Evolutionary conservation across 2,329 filamentous ascomycete species (phyloP).

Genomic region (Alternaria dauci): DNA sequence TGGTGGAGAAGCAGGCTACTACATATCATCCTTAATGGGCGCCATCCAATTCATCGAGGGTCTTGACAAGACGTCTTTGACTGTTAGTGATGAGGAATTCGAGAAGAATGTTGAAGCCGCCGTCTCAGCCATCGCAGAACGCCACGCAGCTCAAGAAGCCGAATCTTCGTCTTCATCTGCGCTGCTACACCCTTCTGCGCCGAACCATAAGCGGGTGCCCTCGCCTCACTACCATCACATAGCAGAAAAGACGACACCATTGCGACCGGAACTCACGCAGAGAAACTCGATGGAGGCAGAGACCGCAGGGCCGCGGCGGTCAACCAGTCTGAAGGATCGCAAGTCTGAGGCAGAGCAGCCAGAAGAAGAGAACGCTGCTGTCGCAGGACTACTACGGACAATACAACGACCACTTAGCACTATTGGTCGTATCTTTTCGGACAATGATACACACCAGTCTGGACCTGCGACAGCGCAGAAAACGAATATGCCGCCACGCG

Average conservation of each 20-base stretch:
- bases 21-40: constrained; percentile 94
- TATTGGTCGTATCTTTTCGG: constrained; percentile 94
- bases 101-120: constrained; percentile 95
- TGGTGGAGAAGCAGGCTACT: constrained; percentile 96
- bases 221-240: constrained; percentile 56
- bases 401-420: constrained; percentile 91
- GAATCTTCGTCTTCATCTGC: constrained; percentile 25
- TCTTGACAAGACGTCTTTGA: constrained; percentile 90
- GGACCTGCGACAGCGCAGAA: constrained; percentile 58
- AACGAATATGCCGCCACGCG: constrained; percentile 56
- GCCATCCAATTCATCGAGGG: constrained; percentile 97
- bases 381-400: constrained; percentile 83
- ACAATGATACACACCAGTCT: constrained; percentile 57
- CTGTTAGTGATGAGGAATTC: constrained; percentile 93
- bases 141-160: constrained; percentile 66
- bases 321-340: constrained; percentile 59
- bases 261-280: constrained; percentile 66
- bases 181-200: constrained; percentile 31
- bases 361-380: constrained; percentile 78
- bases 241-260: constrained; percentile 60
- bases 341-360: constrained; percentile 46
- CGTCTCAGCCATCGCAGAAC: constrained; percentile 93
- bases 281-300: constrained; percentile 68
- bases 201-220: constrained; percentile 45
- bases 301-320: constrained; percentile 65